Evolutionary conservation across 2,329 filamentous ascomycete species (phyloP), one percentile per base, ranked within the genome.

Genomic region (Paecilomyces dactylethromorphus): DNA sequence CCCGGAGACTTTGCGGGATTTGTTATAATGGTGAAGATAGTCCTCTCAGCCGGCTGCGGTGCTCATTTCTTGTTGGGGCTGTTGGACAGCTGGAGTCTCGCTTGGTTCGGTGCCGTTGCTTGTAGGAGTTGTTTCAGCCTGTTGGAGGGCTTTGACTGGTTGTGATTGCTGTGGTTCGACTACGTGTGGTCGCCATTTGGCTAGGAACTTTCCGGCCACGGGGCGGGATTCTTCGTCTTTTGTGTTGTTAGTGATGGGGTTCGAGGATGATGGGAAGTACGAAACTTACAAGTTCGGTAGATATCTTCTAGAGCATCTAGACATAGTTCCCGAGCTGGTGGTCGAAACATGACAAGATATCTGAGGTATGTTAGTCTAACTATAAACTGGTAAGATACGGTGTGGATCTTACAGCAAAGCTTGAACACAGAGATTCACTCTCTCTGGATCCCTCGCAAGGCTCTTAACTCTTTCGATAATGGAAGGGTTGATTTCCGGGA

Each of bases 401-500:
- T 58, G 67, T 60, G 7, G 18, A 55, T 76, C 76, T 62, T 74
- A 85, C 75, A 85, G 78, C 60, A 87, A 72, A 12, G 84, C 78
- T 64, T 82, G 82, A 21, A 83, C 79, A 26, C 82, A 83, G 50
- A 87, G 76, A 53, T 78, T 79, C 54, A 87, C 83, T 54, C 85
- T 77, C 66, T 88, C 85, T 0, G 85, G 85, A 69, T 88, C 85
- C 64, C 82, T 80, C 0, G 85, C 84, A 59, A 88, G 76, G 60
- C 80, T 82, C 65, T 82, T 82, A 35, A 97, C 86, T 55, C 89
- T 84, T 53, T 87, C 81, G 1, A 97, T 81, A 61, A 97, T 86
- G 11, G 83, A 81, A 33, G 79, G 74, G 61, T 87, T 91, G 33
- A 99, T 80, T 50, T 89, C 87, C 0, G 94, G 94, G 33, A 99